Conservation (phyloP, 192 early-diverging fungal genomes). For the Backusella westeae region DNA sequence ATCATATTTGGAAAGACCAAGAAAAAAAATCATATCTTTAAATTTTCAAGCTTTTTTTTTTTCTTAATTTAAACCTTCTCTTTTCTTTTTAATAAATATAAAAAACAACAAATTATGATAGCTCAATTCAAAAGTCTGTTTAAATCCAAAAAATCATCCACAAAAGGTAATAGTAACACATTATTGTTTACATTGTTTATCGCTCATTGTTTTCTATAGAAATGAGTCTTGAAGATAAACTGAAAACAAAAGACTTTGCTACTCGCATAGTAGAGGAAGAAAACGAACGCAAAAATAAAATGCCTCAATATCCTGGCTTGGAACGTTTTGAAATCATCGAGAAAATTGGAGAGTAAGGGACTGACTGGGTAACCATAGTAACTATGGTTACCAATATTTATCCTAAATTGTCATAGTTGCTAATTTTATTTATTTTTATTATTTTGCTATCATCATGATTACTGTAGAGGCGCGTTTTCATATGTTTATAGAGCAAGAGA, state of each 20-base stretch:
- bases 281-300: constrained; percentile 42
- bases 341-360: constrained; percentile 71
- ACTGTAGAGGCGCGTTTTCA: constrained; percentile 78
- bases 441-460: neutral
- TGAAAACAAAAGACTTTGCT: constrained; percentile 39
- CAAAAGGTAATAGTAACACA: constrained; percentile 1
- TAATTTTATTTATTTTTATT: constrained; percentile 14
- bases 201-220: constrained; percentile 3
- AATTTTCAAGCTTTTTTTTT: neutral
- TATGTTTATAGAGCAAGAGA: constrained; percentile 78
- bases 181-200: neutral
- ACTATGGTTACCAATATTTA: neutral
- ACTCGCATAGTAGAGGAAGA: constrained; percentile 52
- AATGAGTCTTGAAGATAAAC: neutral
- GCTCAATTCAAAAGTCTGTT: constrained; percentile 10
- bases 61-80: neutral
- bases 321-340: constrained; percentile 55
- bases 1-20: neutral
- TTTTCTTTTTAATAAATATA: neutral
- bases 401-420: neutral
- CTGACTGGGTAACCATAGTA: neutral
- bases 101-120: neutral
- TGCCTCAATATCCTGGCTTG: constrained; percentile 58
- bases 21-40: neutral
- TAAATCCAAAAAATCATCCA: neutral